A percentile compares a stretch with the other conserved stretches of the same genome.
Conservation (phyloP, 2,329 filamentous ascomycete species). For the Dactylellina leptospora region DNA sequence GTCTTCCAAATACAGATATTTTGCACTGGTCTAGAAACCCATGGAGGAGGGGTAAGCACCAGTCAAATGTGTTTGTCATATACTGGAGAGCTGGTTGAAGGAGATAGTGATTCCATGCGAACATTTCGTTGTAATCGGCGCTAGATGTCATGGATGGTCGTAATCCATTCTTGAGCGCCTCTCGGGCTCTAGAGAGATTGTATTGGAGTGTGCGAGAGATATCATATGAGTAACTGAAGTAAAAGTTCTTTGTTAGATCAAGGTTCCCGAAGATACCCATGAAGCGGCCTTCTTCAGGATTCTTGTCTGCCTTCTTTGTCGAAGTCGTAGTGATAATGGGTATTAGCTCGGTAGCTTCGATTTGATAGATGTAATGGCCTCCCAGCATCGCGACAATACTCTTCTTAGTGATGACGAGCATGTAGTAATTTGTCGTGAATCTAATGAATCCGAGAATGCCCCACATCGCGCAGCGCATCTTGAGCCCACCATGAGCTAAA, state of each 20-base stretch:
- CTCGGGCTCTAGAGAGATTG: conserved; percentile 84
- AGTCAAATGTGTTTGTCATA: conserved; percentile 85
- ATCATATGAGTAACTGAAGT: conserved; percentile 98
- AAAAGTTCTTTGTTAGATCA: conserved; percentile 89
- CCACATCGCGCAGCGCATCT: conserved; percentile 89
- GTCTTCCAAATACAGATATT: conserved; percentile 83
- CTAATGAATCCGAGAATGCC: conserved; percentile 92
- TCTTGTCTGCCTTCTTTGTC: conserved; percentile 77
- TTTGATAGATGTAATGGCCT: conserved; percentile 93
- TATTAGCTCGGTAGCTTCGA: conserved; percentile 91
- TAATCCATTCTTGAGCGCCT: conserved; percentile 72
- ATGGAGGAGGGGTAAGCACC: conserved; percentile 95
- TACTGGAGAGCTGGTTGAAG: conserved; percentile 75
- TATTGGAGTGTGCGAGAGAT: conserved; percentile 90
- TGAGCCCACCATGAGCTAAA: conserved; percentile 86
- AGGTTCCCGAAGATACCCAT: conserved; percentile 88
- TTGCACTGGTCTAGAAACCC: conserved; percentile 93
- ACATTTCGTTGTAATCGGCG: conserved; percentile 88
- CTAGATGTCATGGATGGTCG: conserved; percentile 64
- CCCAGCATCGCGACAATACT: conserved; percentile 95
- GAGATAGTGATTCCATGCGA: conserved; percentile 95
- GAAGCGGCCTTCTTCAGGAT: conserved; percentile 88
- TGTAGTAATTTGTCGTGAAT: conserved; percentile 96
- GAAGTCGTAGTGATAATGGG: conserved; percentile 76
- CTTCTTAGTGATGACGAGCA: conserved; percentile 95